A percentile compares a stretch with the other conserved stretches of the same genome.
These are phyloP conservation scores for Fraxinus pennsylvanica DNA, from an alignment of 257 asterid species.

Conservation along the genomic window DNA sequence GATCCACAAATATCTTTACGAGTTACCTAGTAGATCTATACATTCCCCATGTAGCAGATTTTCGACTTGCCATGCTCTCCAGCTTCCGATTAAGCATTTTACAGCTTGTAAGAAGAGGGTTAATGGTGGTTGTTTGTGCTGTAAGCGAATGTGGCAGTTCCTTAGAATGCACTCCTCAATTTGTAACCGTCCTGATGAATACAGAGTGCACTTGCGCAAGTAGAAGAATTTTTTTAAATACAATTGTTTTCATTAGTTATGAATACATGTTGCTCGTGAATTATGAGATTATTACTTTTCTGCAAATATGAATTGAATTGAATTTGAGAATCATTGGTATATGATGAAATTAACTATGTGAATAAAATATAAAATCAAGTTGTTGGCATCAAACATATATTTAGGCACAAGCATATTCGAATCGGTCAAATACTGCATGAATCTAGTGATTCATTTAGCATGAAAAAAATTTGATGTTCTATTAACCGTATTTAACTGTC, in stretches of 20 bases:
- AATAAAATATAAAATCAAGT: too few relatives aligned
- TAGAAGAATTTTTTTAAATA: slow-evolving; percentile 21
- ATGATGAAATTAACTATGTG: not conserved
- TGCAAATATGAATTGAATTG: not conserved
- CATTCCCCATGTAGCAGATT: slow-evolving; percentile 63
- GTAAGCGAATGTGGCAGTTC: slow-evolving; percentile 93
- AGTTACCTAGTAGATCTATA: not conserved
- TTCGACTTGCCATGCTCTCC: slow-evolving; percentile 77
- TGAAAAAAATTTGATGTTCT: too few relatives aligned
- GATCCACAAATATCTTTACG: not conserved
- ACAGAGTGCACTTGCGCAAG: slow-evolving; percentile 92
- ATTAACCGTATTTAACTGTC: too few relatives aligned
- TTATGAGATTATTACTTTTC: not conserved
- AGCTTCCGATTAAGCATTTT: slow-evolving; percentile 74
- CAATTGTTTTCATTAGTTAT: not conserved
- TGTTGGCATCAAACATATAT: not conserved
- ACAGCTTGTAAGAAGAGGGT: slow-evolving; percentile 69
- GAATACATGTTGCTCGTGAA: not conserved
- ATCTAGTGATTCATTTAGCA: not conserved
- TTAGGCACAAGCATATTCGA: not conserved
- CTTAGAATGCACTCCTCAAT: slow-evolving; percentile 72
- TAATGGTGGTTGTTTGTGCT: slow-evolving; percentile 74
- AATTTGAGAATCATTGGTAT: not conserved
- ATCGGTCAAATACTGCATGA: not conserved
- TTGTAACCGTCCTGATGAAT: slow-evolving; percentile 64